Evolutionary conservation across 1,284 basidiomycete species (phyloP).

Genomic region (Gomphus bonarii): DNA sequence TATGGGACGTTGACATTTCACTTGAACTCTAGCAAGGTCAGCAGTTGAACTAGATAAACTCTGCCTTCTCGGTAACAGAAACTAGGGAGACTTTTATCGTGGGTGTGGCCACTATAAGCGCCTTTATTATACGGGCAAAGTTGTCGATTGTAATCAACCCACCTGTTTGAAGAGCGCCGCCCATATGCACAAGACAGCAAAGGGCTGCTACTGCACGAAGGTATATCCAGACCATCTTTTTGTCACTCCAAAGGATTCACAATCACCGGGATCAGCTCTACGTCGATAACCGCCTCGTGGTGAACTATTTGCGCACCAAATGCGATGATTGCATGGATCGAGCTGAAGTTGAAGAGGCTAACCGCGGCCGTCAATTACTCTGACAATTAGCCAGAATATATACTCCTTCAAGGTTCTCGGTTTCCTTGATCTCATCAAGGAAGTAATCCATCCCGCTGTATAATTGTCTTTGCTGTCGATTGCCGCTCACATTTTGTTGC

Average conservation of each 20-base stretch:
- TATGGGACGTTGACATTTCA: background rate
- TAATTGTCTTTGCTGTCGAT: background rate
- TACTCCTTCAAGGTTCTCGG: no score
- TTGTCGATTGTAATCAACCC: constrained; percentile 37
- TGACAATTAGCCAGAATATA: background rate
- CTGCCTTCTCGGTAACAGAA: background rate
- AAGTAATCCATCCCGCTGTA: constrained; percentile 7
- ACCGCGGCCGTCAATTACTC: background rate
- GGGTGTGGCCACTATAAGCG: constrained; percentile 31
- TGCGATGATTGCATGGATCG: constrained; percentile 34
- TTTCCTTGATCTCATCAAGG: background rate
- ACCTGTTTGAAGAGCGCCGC: constrained; percentile 42
- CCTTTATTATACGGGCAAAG: constrained; percentile 46
- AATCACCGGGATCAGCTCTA: constrained; percentile 22
- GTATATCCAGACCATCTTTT: constrained; percentile 15
- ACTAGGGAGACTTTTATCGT: constrained; percentile 10
- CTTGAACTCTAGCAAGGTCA: background rate
- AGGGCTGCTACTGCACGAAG: constrained; percentile 25
- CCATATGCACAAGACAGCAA: constrained; percentile 44
- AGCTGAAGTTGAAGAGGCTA: constrained; percentile 1
- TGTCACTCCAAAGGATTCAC: background rate
- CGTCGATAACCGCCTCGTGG: constrained; percentile 31
- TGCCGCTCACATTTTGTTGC: background rate
- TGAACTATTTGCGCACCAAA: constrained; percentile 39
- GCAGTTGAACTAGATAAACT: background rate